Percentiles rank a stretch among this genome's conserved stretches.
Evolutionary conservation across 768 basidiomycete species (phyloP).

Genomic region (Austroboletus eburneus): DNA sequence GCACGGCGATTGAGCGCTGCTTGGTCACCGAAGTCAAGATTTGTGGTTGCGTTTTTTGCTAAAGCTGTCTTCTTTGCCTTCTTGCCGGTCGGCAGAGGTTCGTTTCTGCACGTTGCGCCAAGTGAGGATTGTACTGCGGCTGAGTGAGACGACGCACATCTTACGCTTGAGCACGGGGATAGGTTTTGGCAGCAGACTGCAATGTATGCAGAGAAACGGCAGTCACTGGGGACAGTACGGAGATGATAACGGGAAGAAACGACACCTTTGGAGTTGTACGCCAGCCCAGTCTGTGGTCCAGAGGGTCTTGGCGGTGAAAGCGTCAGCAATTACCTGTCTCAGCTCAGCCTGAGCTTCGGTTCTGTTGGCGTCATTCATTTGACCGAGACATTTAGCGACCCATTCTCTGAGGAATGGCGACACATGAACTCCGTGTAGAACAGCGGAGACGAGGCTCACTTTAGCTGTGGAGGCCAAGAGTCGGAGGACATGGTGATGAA

Average conservation of each 20-base stretch:
- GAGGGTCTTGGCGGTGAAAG: constrained; percentile 78
- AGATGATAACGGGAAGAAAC: constrained; percentile 1
- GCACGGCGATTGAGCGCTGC: constrained; percentile 73
- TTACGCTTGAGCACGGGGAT: constrained; percentile 63
- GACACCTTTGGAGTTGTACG: constrained; percentile 81
- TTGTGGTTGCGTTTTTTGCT: constrained; percentile 33
- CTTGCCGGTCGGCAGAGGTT: constrained; percentile 43
- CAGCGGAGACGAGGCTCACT: constrained; percentile 40
- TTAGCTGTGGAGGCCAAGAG: constrained; percentile 77
- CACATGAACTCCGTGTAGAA: constrained; percentile 7
- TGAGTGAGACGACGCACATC: constrained; percentile 40
- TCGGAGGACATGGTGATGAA: constrained; percentile 58
- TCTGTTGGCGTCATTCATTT: constrained; percentile 87
- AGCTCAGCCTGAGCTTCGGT: constrained; percentile 88
- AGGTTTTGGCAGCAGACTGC: constrained; percentile 60
- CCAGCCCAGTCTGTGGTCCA: constrained; percentile 94
- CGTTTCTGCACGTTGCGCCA: constrained; percentile 35
- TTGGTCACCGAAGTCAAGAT: constrained; percentile 59
- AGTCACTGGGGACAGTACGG: constrained; percentile 20
- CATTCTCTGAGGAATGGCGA: constrained; percentile 62
- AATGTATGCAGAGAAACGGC: constrained; percentile 1
- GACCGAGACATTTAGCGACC: constrained; percentile 90
- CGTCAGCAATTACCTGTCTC: constrained; percentile 94
- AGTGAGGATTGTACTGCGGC: background rate
- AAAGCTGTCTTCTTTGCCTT: constrained; percentile 58